A percentile compares a stretch with the other conserved stretches of the same genome.
Evolutionary conservation across 306 rosid genomes (phyloP).

Genomic region (Vigna unguiculata): DNA sequence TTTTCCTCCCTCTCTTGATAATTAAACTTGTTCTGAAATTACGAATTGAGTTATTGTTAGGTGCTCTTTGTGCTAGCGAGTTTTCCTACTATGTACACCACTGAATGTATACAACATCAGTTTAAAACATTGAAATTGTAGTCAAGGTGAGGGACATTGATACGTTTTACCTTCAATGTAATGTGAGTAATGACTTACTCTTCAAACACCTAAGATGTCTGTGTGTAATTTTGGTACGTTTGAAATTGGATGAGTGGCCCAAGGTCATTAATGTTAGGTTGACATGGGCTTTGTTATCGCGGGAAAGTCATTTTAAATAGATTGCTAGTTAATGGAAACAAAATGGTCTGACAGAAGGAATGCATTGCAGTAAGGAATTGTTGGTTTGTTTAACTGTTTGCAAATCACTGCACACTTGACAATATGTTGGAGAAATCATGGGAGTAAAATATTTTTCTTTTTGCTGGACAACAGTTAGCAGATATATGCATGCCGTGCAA

Average conservation of each 20-base stretch:
- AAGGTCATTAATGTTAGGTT: slow-evolving; percentile 27
- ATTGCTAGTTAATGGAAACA: slow-evolving; percentile 26
- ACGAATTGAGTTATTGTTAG: slow-evolving; percentile 20
- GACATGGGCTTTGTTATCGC: slow-evolving; percentile 13
- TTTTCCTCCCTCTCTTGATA: neutral
- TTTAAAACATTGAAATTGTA: neutral
- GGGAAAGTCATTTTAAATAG: slow-evolving; percentile 21
- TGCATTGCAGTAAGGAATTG: slow-evolving; percentile 10
- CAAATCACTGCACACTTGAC: neutral
- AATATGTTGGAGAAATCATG: neutral
- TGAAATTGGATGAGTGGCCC: neutral
- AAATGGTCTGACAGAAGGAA: slow-evolving; percentile 29
- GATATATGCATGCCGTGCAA: neutral
- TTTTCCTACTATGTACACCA: neutral
- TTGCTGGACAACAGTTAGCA: neutral
- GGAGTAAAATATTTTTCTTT: neutral
- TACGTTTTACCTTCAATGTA: neutral
- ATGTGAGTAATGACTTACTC: neutral
- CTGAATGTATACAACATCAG: slow-evolving; percentile 11
- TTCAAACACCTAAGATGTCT: neutral
- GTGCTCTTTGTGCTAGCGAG: slow-evolving; percentile 23
- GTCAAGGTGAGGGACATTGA: slow-evolving; percentile 18
- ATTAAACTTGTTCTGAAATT: neutral
- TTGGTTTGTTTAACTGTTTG: neutral
- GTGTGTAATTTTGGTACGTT: neutral